Evolutionary conservation across 805 yeast genomes (phyloP), one percentile per base, ranked within the genome.

Genomic region (Dipodascopsis uninucleata): DNA sequence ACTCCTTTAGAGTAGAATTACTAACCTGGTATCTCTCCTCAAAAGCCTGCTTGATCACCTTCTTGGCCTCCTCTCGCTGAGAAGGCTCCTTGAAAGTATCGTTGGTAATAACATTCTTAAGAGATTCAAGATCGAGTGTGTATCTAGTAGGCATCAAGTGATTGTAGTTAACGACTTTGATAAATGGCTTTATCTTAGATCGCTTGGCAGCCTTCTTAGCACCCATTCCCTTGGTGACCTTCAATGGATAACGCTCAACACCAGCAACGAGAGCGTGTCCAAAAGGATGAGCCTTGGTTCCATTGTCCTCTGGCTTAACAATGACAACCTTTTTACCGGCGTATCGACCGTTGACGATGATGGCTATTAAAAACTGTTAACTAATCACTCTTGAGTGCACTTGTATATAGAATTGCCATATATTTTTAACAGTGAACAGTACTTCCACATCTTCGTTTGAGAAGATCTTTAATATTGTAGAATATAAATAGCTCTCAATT

Each of bases 311-410:
- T 64, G 96, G 93, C 77, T 86, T 88, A 71, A 93, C 89, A 71
- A 93, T 88, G 72, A 93, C 98, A 63, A 93, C 98, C 85, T 93
- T 93, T 85, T 89, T 90, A 81, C 98, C 98, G 73, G 98, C 98
- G 86, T 81, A 90, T 80, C 98, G 93, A 71, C 98, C 98, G 76
- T 97, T 90, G 75, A 89, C 95, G 74, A 93, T 89, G 78, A 93
- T 89, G 79, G 97, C 95, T 85, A 36, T 24, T 7, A 29, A 18
- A 14, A 24, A 10, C 20, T n/a, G 36, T 41, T n/a, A 31, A 21
- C 35, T 10, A 7, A 10, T 3, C 9, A n/a, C 10, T 45, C 48
- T n/a, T n/a, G n/a, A n/a, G n/a, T n/a, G n/a, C n/a, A n/a, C n/a
- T n/a, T n/a, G n/a, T n/a, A n/a, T n/a, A n/a, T n/a, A n/a, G n/a